Percentiles rank a stretch among this genome's conserved stretches.
Conservation (phyloP, 2,329 filamentous ascomycete species). For the Trichoderma harzianum region DNA sequence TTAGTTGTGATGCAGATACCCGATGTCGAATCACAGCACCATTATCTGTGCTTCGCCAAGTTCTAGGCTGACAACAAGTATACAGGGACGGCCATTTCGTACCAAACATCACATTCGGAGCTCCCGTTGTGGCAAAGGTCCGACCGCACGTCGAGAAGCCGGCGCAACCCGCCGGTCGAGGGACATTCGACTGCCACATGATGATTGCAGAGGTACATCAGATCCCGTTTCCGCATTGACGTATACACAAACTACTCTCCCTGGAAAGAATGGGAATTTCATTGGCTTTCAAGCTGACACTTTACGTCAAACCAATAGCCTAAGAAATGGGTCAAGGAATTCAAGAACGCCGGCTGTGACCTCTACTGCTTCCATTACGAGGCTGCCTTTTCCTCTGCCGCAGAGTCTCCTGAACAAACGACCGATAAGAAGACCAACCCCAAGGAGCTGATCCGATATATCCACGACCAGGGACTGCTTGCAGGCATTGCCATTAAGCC, state of each 20-base stretch:
- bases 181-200: constrained; percentile 99
- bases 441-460: constrained; percentile 81
- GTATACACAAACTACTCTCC: not conserved
- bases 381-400: constrained; percentile 83
- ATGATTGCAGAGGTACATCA: constrained; percentile 88
- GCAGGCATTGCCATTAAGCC: constrained; percentile 97
- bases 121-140: constrained; percentile 93
- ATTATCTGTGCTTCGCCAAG: not conserved
- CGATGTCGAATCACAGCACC: not conserved
- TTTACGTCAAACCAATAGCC: constrained; percentile 54
- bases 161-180: constrained; percentile 65
- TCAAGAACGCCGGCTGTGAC: constrained; percentile 90
- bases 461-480: constrained; percentile 82
- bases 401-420: constrained; percentile 69
- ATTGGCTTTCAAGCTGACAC: not conserved
- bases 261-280: not conserved
- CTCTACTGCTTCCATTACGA: constrained; percentile 99
- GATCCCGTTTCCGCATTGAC: not conserved
- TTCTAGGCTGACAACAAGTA: not conserved
- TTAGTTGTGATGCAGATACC: constrained; percentile 31
- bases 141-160: constrained; percentile 79
- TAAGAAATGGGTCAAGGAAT: constrained; percentile 96
- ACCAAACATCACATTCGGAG: constrained; percentile 95
- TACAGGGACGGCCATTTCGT: constrained; percentile 96
- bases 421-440: constrained; percentile 74